These are phyloP conservation scores for Paracoccidioides lutzii DNA, from an alignment of 2,329 filamentous ascomycete genomes.

Conservation along the genomic window DNA sequence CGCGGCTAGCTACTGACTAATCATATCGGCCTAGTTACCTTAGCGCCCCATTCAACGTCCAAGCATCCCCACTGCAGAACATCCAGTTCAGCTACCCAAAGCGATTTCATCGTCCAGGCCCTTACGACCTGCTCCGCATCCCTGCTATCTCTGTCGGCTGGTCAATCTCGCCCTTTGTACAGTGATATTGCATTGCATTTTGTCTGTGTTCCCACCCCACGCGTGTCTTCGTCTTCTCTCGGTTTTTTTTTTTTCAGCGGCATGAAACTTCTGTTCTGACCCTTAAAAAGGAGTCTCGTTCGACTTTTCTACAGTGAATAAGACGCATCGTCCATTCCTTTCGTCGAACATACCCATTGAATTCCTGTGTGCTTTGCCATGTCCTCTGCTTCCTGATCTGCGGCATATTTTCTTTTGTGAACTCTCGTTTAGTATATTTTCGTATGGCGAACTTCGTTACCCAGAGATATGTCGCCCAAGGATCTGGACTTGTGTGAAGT, in stretches of 20 bases:
- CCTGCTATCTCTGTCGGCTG: neutral
- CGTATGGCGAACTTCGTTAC: constrained; percentile 31
- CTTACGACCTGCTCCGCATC: neutral
- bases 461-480: constrained; percentile 34
- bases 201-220: neutral
- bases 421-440: constrained; percentile 18
- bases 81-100: neutral
- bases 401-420: constrained; percentile 12
- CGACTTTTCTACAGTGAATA: neutral
- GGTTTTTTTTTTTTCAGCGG: neutral
- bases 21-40: too few relatives aligned
- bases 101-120: neutral
- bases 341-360: neutral
- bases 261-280: neutral
- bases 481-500: constrained; percentile 32
- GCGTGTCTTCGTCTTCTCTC: neutral
- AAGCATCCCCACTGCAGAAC: neutral
- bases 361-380: neutral
- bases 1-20: neutral
- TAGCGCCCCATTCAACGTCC: neutral
- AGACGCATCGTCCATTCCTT: neutral
- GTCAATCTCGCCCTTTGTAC: neutral
- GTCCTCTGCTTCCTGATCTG: neutral
- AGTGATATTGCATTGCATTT: neutral
- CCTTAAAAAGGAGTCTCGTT: neutral